A percentile compares a stretch with the other conserved stretches of the same genome.
Conservation (phyloP, 768 basidiomycete genomes). For the Rossbeevera mucosa region DNA sequence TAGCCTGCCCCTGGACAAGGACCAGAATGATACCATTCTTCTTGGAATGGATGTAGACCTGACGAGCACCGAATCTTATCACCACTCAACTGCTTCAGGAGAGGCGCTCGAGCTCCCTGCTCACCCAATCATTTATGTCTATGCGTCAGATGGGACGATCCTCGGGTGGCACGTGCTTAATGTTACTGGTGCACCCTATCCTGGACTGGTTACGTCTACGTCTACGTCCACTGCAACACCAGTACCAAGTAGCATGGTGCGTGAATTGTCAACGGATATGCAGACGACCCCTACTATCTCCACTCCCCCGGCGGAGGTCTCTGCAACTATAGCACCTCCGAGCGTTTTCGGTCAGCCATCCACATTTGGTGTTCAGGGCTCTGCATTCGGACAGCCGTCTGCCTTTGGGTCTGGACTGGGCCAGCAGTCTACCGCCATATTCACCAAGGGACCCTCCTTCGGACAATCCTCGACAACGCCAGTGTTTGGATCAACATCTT, state of each 20-base stretch:
- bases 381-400: slow-evolving; percentile 33
- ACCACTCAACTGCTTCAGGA: slow-evolving; percentile 36
- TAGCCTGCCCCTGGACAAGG: slow-evolving; percentile 62
- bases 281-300: slow-evolving; percentile 21
- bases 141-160: slow-evolving; percentile 74
- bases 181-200: slow-evolving; percentile 47
- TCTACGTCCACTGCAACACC: slow-evolving; percentile 3
- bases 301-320: slow-evolving; percentile 14
- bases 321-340: slow-evolving; percentile 28
- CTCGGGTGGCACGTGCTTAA: slow-evolving; percentile 70
- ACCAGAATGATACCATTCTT: slow-evolving; percentile 66
- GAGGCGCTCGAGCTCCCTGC: slow-evolving; percentile 42
- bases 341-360: slow-evolving; percentile 35
- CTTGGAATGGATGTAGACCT: slow-evolving; percentile 63
- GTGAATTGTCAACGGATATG: slow-evolving; percentile 31
- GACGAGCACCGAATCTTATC: slow-evolving; percentile 43
- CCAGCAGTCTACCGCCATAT: slow-evolving; percentile 20
- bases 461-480: slow-evolving; percentile 10
- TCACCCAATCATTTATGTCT: slow-evolving; percentile 66
- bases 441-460: slow-evolving; percentile 24
- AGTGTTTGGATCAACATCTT: slow-evolving; percentile 11
- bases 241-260: slow-evolving; percentile 20
- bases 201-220: slow-evolving; percentile 43
- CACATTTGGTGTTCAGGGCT: slow-evolving; percentile 21
- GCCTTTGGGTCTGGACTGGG: slow-evolving; percentile 16